Evolutionary conservation across 148 eudicot genomes (phyloP), one percentile per base, ranked within the genome.

Genomic region (Rhododendron mucronatum): DNA sequence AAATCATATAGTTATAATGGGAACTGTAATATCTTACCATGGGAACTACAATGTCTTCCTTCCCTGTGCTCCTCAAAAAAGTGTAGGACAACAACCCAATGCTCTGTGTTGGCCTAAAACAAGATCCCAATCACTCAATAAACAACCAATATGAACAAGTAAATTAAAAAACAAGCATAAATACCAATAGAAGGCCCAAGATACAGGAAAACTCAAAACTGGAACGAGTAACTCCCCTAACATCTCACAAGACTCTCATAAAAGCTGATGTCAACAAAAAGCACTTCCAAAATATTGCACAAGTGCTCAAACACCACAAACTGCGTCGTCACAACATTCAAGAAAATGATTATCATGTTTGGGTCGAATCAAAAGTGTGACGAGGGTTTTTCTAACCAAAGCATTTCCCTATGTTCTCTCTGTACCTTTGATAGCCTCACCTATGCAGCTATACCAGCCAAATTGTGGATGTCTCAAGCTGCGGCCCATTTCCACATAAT

Each of bases 1-100:
- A 4, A 15, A 41, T 23, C 59, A 84, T 87, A 63, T 90, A 39
- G 80, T 91, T 92, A 96, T 97, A 92, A 92, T 93, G 30, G 33
- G 41, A 28, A 71, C 39, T 71, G 41, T 20, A 30, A 71, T 71
- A 30, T 71, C 76, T 92, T 93, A 96, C 99, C 94, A 94, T 97
- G 86, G 99, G 99, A 89, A 97, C 99, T 12, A 97, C 96, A 75
- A 95, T 97, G 88, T 97, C 99, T 92, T 95, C 98, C 89, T 95
- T 97, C 83, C 95, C 95, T 23, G 99, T 97, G 88, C 92, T 88
- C 89, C 90, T 91, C 93, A 97, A 91, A 89, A 97, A 97, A 48
- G 98, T 94, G 89, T 94, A 97, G 20, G 99, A 95, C 86, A 97
- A 85, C 92, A 97, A 87, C 47, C 99, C 99, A 87, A 97, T 92